Evolutionary conservation across 1,139 yeast species (phyloP), one percentile per base, ranked within the genome.

Genomic region (Pichia sp.): DNA sequence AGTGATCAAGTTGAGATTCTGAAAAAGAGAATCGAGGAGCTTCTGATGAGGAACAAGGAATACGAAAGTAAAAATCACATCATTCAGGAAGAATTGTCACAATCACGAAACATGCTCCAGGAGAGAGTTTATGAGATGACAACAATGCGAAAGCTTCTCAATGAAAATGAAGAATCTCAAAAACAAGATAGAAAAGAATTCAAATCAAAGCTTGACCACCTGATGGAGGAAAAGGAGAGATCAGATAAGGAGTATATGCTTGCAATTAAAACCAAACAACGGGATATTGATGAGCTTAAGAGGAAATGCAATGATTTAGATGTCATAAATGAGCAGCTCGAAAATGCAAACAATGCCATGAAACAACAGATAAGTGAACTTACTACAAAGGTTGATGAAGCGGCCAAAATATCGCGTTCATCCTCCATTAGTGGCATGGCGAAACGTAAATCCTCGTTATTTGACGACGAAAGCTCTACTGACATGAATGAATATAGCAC

Each of bases 51-150:
- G 37, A 60, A 79, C 23, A 73, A 73, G 44, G 97, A 88, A 49
- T 65, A 77, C 4, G 67, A 68, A 23, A 65, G 66, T 37, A 69
- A 74, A 44, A 65, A 74, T 21, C 91, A 84, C 40, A 70, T 76
- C 3, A 58, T 88, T 33, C 88, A 84, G 48, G 95, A 86, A 41
- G 96, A 88, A 50, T 59, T 88, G 13, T 64, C 72, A 9, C 97
- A 88, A 41, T 66, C 84, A 5, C 72, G 86, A 42, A 70, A 73
- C 30, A 67, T 77, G 56, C 60, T 88, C 8, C 91, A 80, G 50
- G 96, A 87, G 47, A 72, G 94, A 44, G 75, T 81, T 1, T 67
- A 88, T 33, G 97, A 91, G 58, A 68, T 87, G 1, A 66, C 78
- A 4, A 77, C 86, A 0, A 72, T 86, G 60, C 70, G 94, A 46